Conservation (phyloP, 2,329 filamentous ascomycete genomes). For the Hymenoscyphus occultus region DNA sequence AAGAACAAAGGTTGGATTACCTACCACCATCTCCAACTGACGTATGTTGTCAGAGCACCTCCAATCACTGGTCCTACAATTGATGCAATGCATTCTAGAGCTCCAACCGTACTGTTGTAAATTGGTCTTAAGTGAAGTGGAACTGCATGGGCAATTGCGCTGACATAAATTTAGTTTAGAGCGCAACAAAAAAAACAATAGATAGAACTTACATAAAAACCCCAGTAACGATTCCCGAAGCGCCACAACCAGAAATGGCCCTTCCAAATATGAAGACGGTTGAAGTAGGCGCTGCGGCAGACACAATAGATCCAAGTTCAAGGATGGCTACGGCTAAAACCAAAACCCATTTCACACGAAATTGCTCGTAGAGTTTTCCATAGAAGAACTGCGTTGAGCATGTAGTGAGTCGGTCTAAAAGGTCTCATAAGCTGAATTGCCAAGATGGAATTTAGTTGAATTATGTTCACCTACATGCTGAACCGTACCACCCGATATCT, state of each 20-base stretch:
- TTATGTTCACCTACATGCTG: conserved; percentile 20
- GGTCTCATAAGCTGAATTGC: too few species aligned
- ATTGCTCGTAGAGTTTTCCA: conserved; percentile 25
- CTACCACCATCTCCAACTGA: background rate
- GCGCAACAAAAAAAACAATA: too few species aligned
- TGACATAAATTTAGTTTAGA: too few species aligned
- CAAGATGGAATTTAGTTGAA: too few species aligned
- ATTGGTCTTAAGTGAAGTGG: background rate
- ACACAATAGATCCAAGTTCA: conserved; percentile 27
- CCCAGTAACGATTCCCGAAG: conserved; percentile 23
- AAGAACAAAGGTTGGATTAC: too few species aligned
- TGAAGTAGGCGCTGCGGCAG: conserved; percentile 26
- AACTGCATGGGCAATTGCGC: background rate
- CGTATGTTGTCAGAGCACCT: conserved; percentile 31
- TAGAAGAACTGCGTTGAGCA: conserved; percentile 30
- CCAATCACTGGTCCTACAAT: conserved; percentile 35
- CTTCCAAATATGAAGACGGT: conserved; percentile 29
- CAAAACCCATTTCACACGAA: conserved; percentile 21
- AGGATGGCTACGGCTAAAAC: conserved; percentile 24
- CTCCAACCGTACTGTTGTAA: conserved; percentile 26
- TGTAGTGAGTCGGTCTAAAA: conserved; percentile 32
- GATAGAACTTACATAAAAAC: conserved; percentile 9
- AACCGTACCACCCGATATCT: conserved; percentile 39
- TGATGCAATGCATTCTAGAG: conserved; percentile 24
- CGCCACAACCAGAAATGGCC: conserved; percentile 27